Base-by-base conservation (phyloP, 179 eudicot genomes). In the Pouteria campechiana region DNA sequence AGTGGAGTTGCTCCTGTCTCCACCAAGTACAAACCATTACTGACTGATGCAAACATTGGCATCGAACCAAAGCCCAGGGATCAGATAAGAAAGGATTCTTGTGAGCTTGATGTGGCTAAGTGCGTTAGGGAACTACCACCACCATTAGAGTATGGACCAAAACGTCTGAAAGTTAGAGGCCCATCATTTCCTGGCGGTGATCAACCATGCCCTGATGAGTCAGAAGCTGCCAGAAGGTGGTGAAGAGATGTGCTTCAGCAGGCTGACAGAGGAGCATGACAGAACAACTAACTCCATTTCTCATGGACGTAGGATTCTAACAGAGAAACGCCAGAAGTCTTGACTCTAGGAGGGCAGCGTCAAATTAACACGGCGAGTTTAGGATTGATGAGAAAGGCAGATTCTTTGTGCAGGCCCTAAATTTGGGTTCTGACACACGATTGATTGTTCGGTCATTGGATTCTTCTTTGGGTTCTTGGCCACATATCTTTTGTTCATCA, bases 331-430 rank as follows among this genome's bases (percentile, higher is more conserved):
- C 28, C 47, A 56, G 41, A 53, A 35, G 52, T 52, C 5, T 72
- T 44, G 30, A 55, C 55, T 41, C n/a, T 51, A 68, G 61, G 48
- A 54, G 75, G n/a, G n/a, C 72, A 59, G 81, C 65, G 55, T 65
- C 42, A 54, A 57, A 36, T 59, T 74, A 62, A 82, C 78, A n/a
- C n/a, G n/a, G n/a, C 69, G 36, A 49, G 36, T 20, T 66, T 66
- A 48, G 59, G 57, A 69, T 41, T 41, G 32, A 54, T 25, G 42
- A 42, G 46, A 54, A 54, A 44, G n/a, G 48, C 40, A 54, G 50
- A 69, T 78, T 76, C 71, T 83, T 76, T 73, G 79, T 72, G 84
- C 83, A 69, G 83, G 85, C 73, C 83, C 59, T 63, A 9, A 44
- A 78, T 65, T 34, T 43, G 70, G 73, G 78, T 77, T 61, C 34